Evolutionary conservation across 352 stramenopile genomes (phyloP), one percentile per base, ranked within the genome.

Genomic region (Globisporangium carolinianum): DNA sequence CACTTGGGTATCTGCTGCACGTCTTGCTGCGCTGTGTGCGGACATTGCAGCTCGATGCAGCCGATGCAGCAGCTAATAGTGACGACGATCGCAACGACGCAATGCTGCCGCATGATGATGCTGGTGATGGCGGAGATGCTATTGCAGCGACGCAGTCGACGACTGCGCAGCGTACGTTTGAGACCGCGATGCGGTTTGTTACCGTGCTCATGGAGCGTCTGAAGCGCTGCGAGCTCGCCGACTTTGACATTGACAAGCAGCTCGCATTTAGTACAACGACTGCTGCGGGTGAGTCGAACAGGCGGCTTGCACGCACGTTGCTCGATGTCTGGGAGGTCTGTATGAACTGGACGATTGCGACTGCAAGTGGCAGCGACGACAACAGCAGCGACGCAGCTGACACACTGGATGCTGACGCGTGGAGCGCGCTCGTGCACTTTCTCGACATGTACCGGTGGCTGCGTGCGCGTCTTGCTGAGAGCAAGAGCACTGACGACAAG

Each of bases 241-340:
- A 83, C 56, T 81, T 81, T 48, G 74, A 83, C 17, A 68, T 83
- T 15, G 70, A 83, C 57, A 76, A 79, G 53, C 67, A 66, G 46
- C 57, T 72, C 6, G 68, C 69, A 8, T 81, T 83, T 35, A 64
- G 55, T 0, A 9, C 53, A 1, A 49, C 73, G 18, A 69, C 60
- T 4, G 53, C 62, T 9, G 46, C 72, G 15, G 73, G 68, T 0
- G 55, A 71, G 24, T 65, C 64, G 5, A 80, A 79, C 37, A 64
- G 60, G n/a, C 68, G 65, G 6, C 41, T 81, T 3, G 71, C 41
- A 3, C 35, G 46, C 8, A 63, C 68, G 15, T 39, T 83, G 37
- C 61, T 70, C 14, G 65, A 63, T 15, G 59, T 77, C 5, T 52
- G 63, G 46, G 62, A 80, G 46, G 67, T 78, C 32, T 76, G 64